Evolutionary conservation across 148 eudicot genomes (phyloP).

Genomic region (Camellia sinensis): DNA sequence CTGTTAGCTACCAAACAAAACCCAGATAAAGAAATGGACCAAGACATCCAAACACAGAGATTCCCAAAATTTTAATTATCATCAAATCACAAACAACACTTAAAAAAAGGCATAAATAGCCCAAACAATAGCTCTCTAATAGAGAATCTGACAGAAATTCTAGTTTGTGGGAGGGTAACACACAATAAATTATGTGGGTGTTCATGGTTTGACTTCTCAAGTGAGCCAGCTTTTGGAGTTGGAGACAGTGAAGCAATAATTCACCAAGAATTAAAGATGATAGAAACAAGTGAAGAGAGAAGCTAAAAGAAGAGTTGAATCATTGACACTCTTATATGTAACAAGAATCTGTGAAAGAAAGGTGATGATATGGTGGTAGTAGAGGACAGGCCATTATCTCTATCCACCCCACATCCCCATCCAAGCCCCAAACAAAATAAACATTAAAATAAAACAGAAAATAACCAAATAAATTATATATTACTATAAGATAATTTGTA

Average conservation of each 20-base stretch:
- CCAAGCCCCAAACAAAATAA: conserved; percentile 19
- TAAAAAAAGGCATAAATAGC: not conserved
- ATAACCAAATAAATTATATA: not conserved
- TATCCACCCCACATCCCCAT: conserved; percentile 16
- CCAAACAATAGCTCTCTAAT: conserved; percentile 17
- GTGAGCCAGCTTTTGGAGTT: conserved; percentile 8
- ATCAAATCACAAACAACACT: conserved; percentile 14
- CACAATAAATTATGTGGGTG: conserved; percentile 24
- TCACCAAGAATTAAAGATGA: conserved; percentile 6
- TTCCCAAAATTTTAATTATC: conserved; percentile 12
- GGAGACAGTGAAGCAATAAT: conserved; percentile 8
- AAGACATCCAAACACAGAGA: conserved; percentile 15
- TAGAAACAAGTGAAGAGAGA: conserved; percentile 7
- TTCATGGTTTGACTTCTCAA: conserved; percentile 23
- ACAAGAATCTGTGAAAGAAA: conserved; percentile 25
- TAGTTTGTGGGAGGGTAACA: not conserved
- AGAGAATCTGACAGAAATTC: conserved; percentile 7
- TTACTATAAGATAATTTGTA: not conserved
- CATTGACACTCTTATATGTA: conserved; percentile 9
- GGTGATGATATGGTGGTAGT: conserved; percentile 35
- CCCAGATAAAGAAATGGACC: conserved; percentile 38
- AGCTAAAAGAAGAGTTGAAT: conserved; percentile 8
- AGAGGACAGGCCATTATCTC: conserved; percentile 34
- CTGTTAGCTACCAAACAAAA: conserved; percentile 32
- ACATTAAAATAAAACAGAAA: not conserved